These are phyloP conservation scores for Rhododendron simsii DNA, from an alignment of 148 eudicot genomes.

Conservation along the genomic window DNA sequence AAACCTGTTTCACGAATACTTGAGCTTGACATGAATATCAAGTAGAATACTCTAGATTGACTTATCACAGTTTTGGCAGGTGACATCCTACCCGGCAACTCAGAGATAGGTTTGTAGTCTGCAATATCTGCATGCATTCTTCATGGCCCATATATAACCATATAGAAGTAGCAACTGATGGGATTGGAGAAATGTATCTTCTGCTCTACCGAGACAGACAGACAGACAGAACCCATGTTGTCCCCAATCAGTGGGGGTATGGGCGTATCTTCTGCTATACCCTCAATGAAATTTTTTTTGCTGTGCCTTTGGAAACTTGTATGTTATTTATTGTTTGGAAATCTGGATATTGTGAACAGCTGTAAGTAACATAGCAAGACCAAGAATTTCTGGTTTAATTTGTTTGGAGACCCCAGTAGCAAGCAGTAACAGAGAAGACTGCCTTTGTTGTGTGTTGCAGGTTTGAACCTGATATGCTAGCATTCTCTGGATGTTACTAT, in stretches of 20 bases:
- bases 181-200: not conserved
- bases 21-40: not conserved
- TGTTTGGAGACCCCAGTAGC: not conserved
- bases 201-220: not conserved
- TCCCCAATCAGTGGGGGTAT: no score
- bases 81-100: not conserved
- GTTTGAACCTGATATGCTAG: slow-evolving; percentile 99
- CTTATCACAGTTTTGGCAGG: not conserved
- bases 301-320: not conserved
- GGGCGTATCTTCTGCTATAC: not conserved
- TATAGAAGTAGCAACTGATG: not conserved
- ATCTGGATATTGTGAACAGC: not conserved
- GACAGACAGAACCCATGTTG: no score
- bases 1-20: not conserved
- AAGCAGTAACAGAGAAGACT: not conserved
- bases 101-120: not conserved
- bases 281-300: not conserved
- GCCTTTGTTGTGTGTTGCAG: slow-evolving; percentile 31
- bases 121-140: not conserved
- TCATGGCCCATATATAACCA: not conserved
- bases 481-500: slow-evolving; percentile 97
- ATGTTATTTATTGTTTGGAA: not conserved
- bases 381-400: not conserved
- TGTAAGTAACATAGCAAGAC: no score
- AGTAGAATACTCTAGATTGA: not conserved